Base-by-base conservation (phyloP, 164 flowering plant species). In the Litsea cubeba region DNA sequence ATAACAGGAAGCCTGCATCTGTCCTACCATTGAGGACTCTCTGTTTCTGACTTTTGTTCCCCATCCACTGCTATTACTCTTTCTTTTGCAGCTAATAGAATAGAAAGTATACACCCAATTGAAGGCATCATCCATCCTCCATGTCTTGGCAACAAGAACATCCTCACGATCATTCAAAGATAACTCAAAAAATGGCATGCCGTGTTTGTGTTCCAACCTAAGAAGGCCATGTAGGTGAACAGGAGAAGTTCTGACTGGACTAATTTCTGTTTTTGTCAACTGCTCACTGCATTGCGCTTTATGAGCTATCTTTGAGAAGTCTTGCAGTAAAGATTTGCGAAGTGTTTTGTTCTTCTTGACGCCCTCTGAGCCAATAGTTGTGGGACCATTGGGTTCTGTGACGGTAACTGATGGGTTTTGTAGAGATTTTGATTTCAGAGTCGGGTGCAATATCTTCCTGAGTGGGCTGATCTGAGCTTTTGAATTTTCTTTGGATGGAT, bases 31-130 rank as follows among this genome's bases (percentile, higher is more conserved):
- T 12, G 86, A 62, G n/a, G 87, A 79, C 40, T 87, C 89, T 72
- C 76, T 87, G 72, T 83, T 75, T 72, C 80, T 86, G 5, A 5
- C 60, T 20, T 54, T 54, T 54, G 60, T 17, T 54, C 60, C 60
- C 60, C 60, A 54, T 20, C 60, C 60, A 54, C n/a, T 54, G n/a
- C 60, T 54, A 79, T 79, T 85, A 65, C 84, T 86, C 75, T 77
- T 87, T 81, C 83, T 90, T 74, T 77, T 83, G 60, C 79, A 74
- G 54, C 74, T 81, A 75, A 71, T 20, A 54, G 91, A 84, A 72
- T 92, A 95, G 81, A 95, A 95, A 0, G 97, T 92, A 78, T 95
- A 95, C 6, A 90, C 84, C 94, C 94, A 92, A 65, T 85, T 87
- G 67, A 77, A 84, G 50, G 88, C 83, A 78, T 88, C 76, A 32